Evolutionary conservation across 345 rosid genomes (phyloP), one percentile per base, ranked within the genome.

Genomic region (Euphorbia tirucalli): DNA sequence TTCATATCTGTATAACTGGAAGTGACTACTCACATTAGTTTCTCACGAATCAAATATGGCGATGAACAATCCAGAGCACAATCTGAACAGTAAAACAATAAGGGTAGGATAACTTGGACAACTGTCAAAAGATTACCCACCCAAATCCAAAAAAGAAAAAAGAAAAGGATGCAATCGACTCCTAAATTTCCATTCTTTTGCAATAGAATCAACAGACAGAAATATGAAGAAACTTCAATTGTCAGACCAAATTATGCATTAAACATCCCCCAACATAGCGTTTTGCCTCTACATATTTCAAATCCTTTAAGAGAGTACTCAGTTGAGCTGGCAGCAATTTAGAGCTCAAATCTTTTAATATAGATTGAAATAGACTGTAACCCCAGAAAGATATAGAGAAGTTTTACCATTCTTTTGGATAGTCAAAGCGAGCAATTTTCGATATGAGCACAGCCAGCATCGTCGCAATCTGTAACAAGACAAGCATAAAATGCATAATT

Each of bases 391-490:
- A 46, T 15, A 22, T 19, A 56, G 11, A 25, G 48, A 69, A 73
- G 25, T 44, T 30, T 13, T 80, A 87, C 96, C 96, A 95, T 78
- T 95, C 99, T 79, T 83, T 88, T 19, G 97, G 99, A 89, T 95
- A 95, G 83, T 95, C 99, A 67, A 92, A 84, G 52, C 97, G 99
- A 58, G 97, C 94, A 79, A 92, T 90, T 81, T 87, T 92, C 44
- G 99, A 92, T 69, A 92, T 79, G 52, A 92, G 91, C 68, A 95
- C 97, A 65, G 97, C 93, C 77, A 92, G 76, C 90, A 88, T 79
- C 71, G 78, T 84, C 70, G 97, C 94, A 69, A 95, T 86, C 99
- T 95, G 90, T 21, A 67, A 48, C 69, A 35, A 63, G 28, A 43
- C 10, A 66, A 71, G 52, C 56, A 69, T 21, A 59, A 18, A 55